Conservation (phyloP, 495 filamentous ascomycete genomes). For the Aspergillus nanangensis region DNA sequence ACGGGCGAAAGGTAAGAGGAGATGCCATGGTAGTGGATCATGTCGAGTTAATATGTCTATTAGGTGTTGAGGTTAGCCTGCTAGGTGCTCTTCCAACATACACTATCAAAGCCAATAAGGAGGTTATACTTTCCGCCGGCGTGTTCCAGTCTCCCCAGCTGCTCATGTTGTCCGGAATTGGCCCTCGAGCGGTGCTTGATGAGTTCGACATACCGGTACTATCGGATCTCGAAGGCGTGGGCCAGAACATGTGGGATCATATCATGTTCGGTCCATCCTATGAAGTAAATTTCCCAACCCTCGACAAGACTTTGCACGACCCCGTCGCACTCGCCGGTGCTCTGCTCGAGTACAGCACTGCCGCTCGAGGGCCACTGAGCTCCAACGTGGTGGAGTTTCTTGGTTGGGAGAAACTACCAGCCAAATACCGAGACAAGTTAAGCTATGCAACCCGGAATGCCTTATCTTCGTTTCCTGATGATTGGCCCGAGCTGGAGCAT, state of each 20-base stretch:
- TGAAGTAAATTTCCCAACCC: not conserved
- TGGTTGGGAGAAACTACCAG: not conserved
- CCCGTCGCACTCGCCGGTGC: not conserved
- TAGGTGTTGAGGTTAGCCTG: too few species aligned
- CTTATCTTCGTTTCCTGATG: too few species aligned
- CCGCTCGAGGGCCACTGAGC: not conserved
- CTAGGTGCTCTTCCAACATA: too few species aligned
- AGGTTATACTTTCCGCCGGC: not conserved
- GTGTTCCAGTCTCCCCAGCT: constrained; percentile 1
- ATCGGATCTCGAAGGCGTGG: not conserved
- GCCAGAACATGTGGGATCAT: constrained; percentile 1
- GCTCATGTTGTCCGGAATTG: not conserved
- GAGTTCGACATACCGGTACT: not conserved
- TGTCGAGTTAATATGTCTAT: too few species aligned
- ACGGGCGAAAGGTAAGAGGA: constrained; percentile 13
- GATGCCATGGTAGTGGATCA: too few species aligned
- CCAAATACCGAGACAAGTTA: too few species aligned
- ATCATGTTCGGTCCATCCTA: not conserved
- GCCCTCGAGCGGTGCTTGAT: not conserved
- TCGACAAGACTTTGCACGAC: not conserved
- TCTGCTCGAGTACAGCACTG: not conserved
- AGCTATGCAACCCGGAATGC: too few species aligned
- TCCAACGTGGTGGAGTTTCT: not conserved
- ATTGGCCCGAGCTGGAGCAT: constrained; percentile 1
- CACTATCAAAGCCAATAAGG: not conserved